These are phyloP conservation scores for Fusarium sp. DNA, from an alignment of 2,329 filamentous ascomycete species.

Conservation along the genomic window DNA sequence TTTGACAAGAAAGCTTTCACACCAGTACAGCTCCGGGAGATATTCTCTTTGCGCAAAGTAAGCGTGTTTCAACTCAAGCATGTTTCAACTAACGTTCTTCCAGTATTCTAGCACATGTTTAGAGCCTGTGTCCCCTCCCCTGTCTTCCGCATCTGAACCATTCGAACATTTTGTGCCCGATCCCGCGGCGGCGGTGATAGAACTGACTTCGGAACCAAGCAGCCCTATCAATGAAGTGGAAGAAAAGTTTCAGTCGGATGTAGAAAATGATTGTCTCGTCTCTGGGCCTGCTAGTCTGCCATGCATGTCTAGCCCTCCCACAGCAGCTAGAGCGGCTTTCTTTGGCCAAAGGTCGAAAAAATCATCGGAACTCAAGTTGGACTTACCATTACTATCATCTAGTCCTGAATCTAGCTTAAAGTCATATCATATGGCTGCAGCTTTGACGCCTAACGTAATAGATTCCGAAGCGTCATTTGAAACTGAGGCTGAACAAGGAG, in stretches of 20 bases:
- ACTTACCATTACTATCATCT: conserved; percentile 41
- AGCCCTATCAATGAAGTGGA: conserved; percentile 37
- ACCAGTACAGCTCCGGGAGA: neutral
- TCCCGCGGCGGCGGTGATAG: conserved; percentile 38
- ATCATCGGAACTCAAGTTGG: conserved; percentile 32
- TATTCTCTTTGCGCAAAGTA: conserved; percentile 21
- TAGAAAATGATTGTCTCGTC: conserved; percentile 30
- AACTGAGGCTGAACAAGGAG: neutral
- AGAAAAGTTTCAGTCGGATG: conserved; percentile 18
- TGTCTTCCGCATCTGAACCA: conserved; percentile 45
- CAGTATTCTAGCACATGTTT: conserved; percentile 7
- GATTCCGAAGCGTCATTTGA: neutral
- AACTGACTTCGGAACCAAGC: conserved; percentile 50
- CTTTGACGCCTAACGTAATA: neutral
- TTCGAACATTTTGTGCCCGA: conserved; percentile 41
- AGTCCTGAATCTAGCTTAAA: conserved; percentile 22
- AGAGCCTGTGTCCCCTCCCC: conserved; percentile 46
- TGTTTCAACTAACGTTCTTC: conserved; percentile 1
- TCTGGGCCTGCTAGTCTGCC: conserved; percentile 35
- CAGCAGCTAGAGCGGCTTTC: conserved; percentile 3
- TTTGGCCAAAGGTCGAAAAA: neutral
- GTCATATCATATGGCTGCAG: neutral
- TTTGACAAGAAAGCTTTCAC: neutral
- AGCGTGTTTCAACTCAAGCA: neutral
- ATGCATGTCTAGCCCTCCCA: conserved; percentile 30